Percentiles rank a stretch among this genome's conserved stretches.
phyloP scores from a whole-genome alignment of 2,329 filamentous ascomycete species.

The Aspergillus sergii region DNA sequence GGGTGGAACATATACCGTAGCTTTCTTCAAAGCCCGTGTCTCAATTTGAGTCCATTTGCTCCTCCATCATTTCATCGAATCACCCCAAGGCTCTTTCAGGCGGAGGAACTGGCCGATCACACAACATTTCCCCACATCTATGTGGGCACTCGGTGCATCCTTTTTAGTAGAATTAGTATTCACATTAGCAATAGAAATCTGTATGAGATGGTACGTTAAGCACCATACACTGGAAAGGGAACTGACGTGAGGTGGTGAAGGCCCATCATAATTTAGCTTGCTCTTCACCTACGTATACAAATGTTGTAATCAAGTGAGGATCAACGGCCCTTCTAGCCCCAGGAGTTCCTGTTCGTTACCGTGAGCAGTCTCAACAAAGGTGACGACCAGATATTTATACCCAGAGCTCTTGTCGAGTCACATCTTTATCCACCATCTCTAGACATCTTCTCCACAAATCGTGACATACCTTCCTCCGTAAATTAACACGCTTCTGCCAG shows the following conservation, averaged over 20 bases:
- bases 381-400: slow-evolving; percentile 35
- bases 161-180: not conserved
- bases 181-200: not conserved
- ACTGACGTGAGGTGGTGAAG: not conserved
- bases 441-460: slow-evolving; percentile 56
- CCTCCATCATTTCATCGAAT: not conserved
- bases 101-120: not conserved
- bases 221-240: not conserved
- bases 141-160: not conserved
- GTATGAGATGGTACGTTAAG: not conserved
- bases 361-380: slow-evolving; percentile 2
- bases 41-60: too few species aligned
- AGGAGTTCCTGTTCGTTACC: slow-evolving; percentile 34
- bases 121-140: not conserved
- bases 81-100: not conserved
- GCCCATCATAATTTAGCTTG: not conserved
- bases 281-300: not conserved
- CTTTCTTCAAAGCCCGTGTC: not conserved
- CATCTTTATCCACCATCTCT: slow-evolving; percentile 51
- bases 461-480: slow-evolving; percentile 52
- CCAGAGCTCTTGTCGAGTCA: slow-evolving; percentile 53
- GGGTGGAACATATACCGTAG: not conserved
- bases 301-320: slow-evolving; percentile 7
- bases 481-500: slow-evolving; percentile 44
- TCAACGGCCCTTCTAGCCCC: slow-evolving; percentile 37